Conservation (phyloP, 495 filamentous ascomycete species). For the Xeromyces bisporus region DNA sequence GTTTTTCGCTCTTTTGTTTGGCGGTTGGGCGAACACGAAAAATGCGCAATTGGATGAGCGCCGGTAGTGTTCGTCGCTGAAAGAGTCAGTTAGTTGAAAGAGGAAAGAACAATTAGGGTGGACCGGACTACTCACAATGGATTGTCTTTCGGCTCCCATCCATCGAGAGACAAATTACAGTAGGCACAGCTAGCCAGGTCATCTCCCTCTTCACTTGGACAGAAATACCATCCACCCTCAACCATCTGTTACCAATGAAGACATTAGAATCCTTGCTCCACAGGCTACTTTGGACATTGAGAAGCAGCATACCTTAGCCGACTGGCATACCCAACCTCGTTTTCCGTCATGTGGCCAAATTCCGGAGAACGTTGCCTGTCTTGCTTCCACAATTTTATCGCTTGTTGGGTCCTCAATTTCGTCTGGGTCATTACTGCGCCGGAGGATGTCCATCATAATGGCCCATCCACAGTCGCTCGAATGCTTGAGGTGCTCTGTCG, state of each 20-base stretch:
- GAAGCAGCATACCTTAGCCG: conserved; percentile 52
- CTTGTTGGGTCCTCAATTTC: conserved; percentile 55
- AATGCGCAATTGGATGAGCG: conserved; percentile 69
- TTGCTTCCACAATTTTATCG: conserved; percentile 51
- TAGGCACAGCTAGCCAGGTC: conserved; percentile 82
- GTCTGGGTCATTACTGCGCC: conserved; percentile 42
- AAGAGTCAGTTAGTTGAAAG: conserved; percentile 9
- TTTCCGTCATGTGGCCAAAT: conserved; percentile 83
- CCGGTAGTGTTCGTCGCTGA: conserved; percentile 68
- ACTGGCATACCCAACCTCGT: conserved; percentile 73
- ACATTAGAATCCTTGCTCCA: background rate
- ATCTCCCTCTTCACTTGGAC: conserved; percentile 58
- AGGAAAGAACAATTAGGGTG: conserved; percentile 5
- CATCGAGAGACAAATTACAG: conserved; percentile 69
- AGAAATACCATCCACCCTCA: conserved; percentile 85
- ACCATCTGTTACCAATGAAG: conserved; percentile 48
- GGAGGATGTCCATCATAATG: conserved; percentile 53
- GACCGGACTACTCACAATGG: conserved; percentile 44
- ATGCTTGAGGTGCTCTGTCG: conserved; percentile 71
- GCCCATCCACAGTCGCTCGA: conserved; percentile 77
- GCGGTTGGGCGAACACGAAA: conserved; percentile 39
- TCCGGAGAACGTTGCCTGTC: conserved; percentile 56
- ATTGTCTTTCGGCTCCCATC: conserved; percentile 83
- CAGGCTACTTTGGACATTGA: conserved; percentile 1
- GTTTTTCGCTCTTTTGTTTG: conserved; percentile 28